Conservation (phyloP, 345 rosid species). For the Acer negundo region DNA sequence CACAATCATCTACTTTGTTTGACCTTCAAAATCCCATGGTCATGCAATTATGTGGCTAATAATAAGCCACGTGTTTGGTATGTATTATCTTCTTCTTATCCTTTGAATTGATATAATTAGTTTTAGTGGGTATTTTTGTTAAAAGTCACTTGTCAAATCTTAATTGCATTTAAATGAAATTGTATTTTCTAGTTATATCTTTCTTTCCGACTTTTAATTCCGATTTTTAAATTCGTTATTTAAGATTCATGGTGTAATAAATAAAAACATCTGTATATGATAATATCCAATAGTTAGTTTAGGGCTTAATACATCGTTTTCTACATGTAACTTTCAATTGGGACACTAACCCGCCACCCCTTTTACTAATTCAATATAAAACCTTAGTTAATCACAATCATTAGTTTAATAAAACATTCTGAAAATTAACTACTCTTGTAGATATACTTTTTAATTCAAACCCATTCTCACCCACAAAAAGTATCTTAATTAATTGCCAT, state of each 20-base stretch:
- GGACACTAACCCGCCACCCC: slow-evolving; percentile 3
- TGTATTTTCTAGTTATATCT: too few relatives aligned
- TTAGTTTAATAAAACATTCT: background rate
- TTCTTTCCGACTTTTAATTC: too few relatives aligned
- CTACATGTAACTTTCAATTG: background rate
- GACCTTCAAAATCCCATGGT: slow-evolving; percentile 6
- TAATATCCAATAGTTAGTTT: too few relatives aligned
- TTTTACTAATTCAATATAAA: slow-evolving; percentile 4
- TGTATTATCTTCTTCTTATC: background rate
- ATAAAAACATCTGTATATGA: too few relatives aligned
- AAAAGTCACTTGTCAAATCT: too few relatives aligned
- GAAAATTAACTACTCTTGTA: slow-evolving; percentile 13
- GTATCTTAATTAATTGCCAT: slow-evolving; percentile 21
- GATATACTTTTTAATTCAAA: slow-evolving; percentile 22
- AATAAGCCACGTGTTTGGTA: slow-evolving; percentile 19
- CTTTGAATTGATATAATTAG: background rate
- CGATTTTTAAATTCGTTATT: too few relatives aligned
- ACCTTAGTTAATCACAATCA: slow-evolving; percentile 14
- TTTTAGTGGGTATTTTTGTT: background rate
- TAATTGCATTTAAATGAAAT: too few relatives aligned
- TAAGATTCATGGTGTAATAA: too few relatives aligned
- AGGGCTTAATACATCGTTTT: background rate
- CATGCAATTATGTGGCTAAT: slow-evolving; percentile 17
- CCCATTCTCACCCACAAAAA: slow-evolving; percentile 27
- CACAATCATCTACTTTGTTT: background rate